Evolutionary conservation across 106 monocot genomes (phyloP), one percentile per base, ranked within the genome.

Genomic region (Dendrobium catenatum): DNA sequence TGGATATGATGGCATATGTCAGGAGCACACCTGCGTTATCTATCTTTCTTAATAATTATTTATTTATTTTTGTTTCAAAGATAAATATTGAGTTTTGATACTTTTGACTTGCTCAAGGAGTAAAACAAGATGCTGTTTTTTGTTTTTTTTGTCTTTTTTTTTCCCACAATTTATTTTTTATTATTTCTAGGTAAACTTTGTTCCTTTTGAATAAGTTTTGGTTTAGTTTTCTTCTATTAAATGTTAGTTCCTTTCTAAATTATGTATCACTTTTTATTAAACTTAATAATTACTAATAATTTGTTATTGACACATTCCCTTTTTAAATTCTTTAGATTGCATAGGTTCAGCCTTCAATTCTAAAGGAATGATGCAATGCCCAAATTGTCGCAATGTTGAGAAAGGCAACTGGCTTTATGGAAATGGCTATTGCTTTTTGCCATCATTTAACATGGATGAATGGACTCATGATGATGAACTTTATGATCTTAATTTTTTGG

Each of bases 261-360:
- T 61, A 4, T 61, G 10, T 6, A 5, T 51, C 51, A 51, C 26
- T 31, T 27, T 70, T 70, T 31, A 70, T 66, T 66, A 66, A 6
- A 4, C 70, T 37, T 70, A 70, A 37, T 11, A 70, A 27, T 15
- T 16, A 33, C 37, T 13, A 33, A 5, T 55, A 78, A 37, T 27
- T 61, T 61, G 22, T 61, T 51, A 15, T 54, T 77, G 4, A 17
- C 82, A 16, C 47, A 11, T 42, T 68, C 79, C 72, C 68, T 55
- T 81, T 77, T 70, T 24, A 80, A 37, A 73, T 46, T 89, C 41
- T 82, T 81, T 85, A 94, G 94, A 94, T 85, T 94, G 94, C 82
- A 90, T 94, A 79, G 94, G 94, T 68, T 94, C 94, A 42, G 94
- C 94, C 80, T 94, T 94, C 78, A 94, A 94, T 88, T 83, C 84